phyloP scores from a whole-genome alignment of 495 filamentous ascomycete species.

The Aspergillus mulundensis region DNA sequence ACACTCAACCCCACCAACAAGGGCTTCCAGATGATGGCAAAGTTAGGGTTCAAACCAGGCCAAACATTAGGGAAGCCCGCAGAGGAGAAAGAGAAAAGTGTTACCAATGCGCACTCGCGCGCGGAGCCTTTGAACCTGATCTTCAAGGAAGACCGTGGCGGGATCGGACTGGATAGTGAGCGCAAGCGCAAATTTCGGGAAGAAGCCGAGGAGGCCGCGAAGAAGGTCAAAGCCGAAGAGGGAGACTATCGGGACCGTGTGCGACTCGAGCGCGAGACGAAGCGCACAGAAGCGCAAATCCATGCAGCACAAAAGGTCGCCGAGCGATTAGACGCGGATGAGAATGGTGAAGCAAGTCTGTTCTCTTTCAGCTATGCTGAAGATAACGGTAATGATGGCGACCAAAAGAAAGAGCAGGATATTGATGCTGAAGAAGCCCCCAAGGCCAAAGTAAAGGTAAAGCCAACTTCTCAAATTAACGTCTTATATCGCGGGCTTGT shows the following conservation, averaged over 20 bases:
- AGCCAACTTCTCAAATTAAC: conserved; percentile 59
- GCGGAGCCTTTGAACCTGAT: conserved; percentile 64
- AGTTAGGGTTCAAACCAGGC: conserved; percentile 79
- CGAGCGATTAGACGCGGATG: conserved; percentile 63
- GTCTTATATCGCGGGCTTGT: conserved; percentile 77
- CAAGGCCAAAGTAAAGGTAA: conserved; percentile 30
- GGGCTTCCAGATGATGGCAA: conserved; percentile 94
- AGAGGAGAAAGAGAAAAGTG: conserved; percentile 2
- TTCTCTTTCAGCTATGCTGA: not conserved
- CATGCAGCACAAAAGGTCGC: conserved; percentile 76
- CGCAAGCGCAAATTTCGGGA: conserved; percentile 77
- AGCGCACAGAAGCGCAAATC: conserved; percentile 61
- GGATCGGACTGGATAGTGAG: conserved; percentile 80
- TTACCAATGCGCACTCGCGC: conserved; percentile 21
- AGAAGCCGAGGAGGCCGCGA: conserved; percentile 53
- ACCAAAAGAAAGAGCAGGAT: not conserved
- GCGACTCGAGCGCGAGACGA: conserved; percentile 66
- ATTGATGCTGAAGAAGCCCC: conserved; percentile 11
- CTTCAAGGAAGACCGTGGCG: conserved; percentile 77
- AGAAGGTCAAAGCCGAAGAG: conserved; percentile 63
- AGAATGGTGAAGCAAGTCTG: conserved; percentile 14
- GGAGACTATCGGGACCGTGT: conserved; percentile 74
- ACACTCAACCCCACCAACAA: conserved; percentile 65
- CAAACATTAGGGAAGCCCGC: conserved; percentile 60
- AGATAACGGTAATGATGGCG: conserved; percentile 13